These are phyloP conservation scores for Elsinoe ampelina DNA, from an alignment of 2,329 filamentous ascomycete species.

Conservation along the genomic window DNA sequence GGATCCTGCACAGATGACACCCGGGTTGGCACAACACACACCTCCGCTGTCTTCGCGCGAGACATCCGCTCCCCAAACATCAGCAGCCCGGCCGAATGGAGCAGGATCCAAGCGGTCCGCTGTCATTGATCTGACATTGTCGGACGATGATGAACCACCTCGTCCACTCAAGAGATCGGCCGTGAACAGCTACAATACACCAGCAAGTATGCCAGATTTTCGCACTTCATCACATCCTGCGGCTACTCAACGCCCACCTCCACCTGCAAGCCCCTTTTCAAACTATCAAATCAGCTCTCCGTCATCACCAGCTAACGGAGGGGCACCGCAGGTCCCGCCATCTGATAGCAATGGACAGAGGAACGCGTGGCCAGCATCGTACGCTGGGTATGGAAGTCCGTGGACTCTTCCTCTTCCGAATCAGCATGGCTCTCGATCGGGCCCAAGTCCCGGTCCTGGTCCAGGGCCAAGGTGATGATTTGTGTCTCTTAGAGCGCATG, in stretches of 20 bases:
- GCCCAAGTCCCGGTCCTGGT: not conserved
- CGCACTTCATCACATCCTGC: conserved; percentile 12
- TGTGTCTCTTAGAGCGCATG: not conserved
- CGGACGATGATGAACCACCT: conserved; percentile 35
- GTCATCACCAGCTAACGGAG: conserved; percentile 12
- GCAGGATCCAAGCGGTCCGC: conserved; percentile 36
- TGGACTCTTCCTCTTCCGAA: not conserved
- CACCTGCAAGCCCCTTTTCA: not conserved
- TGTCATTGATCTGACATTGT: conserved; percentile 42
- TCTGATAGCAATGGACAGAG: conserved; percentile 2
- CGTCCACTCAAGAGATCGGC: conserved; percentile 26
- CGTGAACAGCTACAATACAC: conserved; percentile 19
- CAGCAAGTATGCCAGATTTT: conserved; percentile 15
- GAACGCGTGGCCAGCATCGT: not conserved
- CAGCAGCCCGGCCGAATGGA: conserved; percentile 25
- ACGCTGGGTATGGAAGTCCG: not conserved
- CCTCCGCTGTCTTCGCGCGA: conserved; percentile 40
- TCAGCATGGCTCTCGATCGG: not conserved
- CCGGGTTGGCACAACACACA: conserved; percentile 32
- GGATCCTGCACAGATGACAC: conserved; percentile 27
- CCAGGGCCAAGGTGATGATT: not conserved
- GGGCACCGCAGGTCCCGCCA: conserved; percentile 4
- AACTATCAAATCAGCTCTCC: not conserved
- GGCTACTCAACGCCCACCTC: not conserved
- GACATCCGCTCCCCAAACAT: conserved; percentile 26